These are phyloP conservation scores for Suhomyces atakaporum DNA, from an alignment of 1,139 yeast genomes.

Conservation along the genomic window DNA sequence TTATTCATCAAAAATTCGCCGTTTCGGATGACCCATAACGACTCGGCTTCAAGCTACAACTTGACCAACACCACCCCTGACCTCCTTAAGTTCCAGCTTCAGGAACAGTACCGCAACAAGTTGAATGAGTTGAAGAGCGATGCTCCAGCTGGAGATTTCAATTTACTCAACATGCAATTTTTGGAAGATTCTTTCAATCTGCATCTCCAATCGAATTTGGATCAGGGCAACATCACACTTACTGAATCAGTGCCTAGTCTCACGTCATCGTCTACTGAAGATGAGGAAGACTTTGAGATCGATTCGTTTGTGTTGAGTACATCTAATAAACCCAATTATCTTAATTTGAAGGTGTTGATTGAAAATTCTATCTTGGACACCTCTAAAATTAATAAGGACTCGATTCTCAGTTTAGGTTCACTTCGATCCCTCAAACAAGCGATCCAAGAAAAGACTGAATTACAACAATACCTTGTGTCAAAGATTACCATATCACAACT, in stretches of 20 bases:
- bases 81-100: slow-evolving; percentile 46
- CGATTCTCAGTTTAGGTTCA: slow-evolving; percentile 36
- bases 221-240: slow-evolving; percentile 31
- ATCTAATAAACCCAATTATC: slow-evolving; percentile 32
- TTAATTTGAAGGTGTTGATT: slow-evolving; percentile 44
- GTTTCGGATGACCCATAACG: slow-evolving; percentile 35
- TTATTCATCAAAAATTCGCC: slow-evolving; percentile 41
- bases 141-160: slow-evolving; percentile 16
- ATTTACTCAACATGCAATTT: slow-evolving; percentile 25
- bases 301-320: slow-evolving; percentile 22
- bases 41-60: slow-evolving; percentile 27
- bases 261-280: slow-evolving; percentile 18
- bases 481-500: slow-evolving; percentile 38
- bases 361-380: slow-evolving; percentile 49
- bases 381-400: slow-evolving; percentile 37
- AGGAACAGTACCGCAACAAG: slow-evolving; percentile 40
- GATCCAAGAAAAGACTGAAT: slow-evolving; percentile 35
- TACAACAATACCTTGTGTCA: slow-evolving; percentile 34
- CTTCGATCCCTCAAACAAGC: slow-evolving; percentile 31
- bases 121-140: slow-evolving; percentile 25
- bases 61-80: slow-evolving; percentile 45
- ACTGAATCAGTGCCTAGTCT: slow-evolving; percentile 19
- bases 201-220: slow-evolving; percentile 39
- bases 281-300: slow-evolving; percentile 18
- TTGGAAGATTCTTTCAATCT: slow-evolving; percentile 38